phyloP scores from a whole-genome alignment of 2,329 filamentous ascomycete species.

The Nemania serpens region DNA sequence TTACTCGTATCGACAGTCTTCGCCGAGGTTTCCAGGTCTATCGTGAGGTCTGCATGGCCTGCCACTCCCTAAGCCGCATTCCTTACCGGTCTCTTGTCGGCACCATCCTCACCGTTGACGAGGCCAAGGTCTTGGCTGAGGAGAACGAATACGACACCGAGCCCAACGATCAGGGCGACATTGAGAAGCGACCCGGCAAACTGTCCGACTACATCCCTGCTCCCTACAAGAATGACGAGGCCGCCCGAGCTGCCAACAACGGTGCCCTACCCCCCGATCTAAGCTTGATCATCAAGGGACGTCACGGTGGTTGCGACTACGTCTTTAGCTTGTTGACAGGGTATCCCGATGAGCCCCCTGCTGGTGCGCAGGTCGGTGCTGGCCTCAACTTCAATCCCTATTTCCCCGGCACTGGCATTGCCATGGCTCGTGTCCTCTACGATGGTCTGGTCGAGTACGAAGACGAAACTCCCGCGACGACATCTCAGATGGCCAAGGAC shows the following conservation, averaged over 20 bases:
- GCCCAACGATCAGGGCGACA: conserved; percentile 96
- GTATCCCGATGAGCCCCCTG: conserved; percentile 94
- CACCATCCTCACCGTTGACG: conserved; percentile 90
- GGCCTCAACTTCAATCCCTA: conserved; percentile 99
- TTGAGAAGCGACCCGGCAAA: conserved; percentile 98
- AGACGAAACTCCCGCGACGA: conserved; percentile 89
- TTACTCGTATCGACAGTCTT: conserved; percentile 61
- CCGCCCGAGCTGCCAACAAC: conserved; percentile 96
- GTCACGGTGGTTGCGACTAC: conserved; percentile 98
- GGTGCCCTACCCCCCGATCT: conserved; percentile 97
- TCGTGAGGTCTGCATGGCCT: conserved; percentile 95
- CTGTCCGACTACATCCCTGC: conserved; percentile 94
- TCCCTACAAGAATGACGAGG: conserved; percentile 99
- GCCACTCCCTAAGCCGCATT: conserved; percentile 93
- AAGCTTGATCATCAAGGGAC: conserved; percentile 94
- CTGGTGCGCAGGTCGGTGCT: conserved; percentile 80
- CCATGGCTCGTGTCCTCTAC: conserved; percentile 98
- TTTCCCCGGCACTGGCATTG: conserved; percentile 98
- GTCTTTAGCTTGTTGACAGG: conserved; percentile 96
- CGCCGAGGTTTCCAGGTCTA: conserved; percentile 99
- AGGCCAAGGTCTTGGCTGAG: conserved; percentile 96
- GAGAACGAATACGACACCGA: conserved; percentile 98
- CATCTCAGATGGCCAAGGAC: conserved; percentile 99
- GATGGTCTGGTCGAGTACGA: conserved; percentile 98
- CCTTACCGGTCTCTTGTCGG: conserved; percentile 94